These are phyloP conservation scores for Agrostemma githago DNA, from an alignment of 148 eudicot species.

Conservation along the genomic window DNA sequence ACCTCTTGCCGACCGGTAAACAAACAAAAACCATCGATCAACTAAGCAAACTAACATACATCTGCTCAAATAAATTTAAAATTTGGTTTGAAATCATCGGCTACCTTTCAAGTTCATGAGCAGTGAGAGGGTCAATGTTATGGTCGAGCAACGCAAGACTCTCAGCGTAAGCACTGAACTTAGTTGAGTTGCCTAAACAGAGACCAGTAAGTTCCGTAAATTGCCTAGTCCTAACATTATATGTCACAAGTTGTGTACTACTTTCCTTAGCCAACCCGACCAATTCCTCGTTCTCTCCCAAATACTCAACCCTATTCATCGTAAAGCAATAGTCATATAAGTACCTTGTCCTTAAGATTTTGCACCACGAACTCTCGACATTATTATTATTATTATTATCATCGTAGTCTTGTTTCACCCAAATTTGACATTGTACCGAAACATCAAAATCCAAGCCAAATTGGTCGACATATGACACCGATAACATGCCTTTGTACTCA, in stretches of 20 bases:
- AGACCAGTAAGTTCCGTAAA: not conserved
- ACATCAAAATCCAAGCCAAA: too few relatives aligned
- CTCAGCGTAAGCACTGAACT: not conserved
- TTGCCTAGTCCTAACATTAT: not conserved
- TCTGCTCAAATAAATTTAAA: too few relatives aligned
- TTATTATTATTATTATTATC: not conserved
- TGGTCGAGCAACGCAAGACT: slow-evolving; percentile 2
- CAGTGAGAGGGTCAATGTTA: not conserved
- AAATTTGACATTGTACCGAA: not conserved
- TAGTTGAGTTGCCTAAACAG: not conserved
- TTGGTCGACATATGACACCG: not conserved
- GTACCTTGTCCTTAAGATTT: too few relatives aligned
- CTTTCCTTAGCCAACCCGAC: not conserved
- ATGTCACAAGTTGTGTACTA: not conserved
- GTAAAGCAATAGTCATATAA: not conserved
- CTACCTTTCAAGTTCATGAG: not conserved
- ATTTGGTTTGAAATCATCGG: too few relatives aligned
- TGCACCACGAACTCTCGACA: not conserved
- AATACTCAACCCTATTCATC: not conserved
- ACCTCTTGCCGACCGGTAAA: too few relatives aligned
- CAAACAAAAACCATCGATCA: too few relatives aligned
- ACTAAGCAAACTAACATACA: too few relatives aligned
- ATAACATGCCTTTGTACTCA: not conserved
- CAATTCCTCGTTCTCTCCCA: not conserved
- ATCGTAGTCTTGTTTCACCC: not conserved